Percentiles rank a stretch among this genome's conserved stretches.
Evolutionary conservation across 2,329 filamentous ascomycete species (phyloP).

Genomic region (Microsporum audouinii): DNA sequence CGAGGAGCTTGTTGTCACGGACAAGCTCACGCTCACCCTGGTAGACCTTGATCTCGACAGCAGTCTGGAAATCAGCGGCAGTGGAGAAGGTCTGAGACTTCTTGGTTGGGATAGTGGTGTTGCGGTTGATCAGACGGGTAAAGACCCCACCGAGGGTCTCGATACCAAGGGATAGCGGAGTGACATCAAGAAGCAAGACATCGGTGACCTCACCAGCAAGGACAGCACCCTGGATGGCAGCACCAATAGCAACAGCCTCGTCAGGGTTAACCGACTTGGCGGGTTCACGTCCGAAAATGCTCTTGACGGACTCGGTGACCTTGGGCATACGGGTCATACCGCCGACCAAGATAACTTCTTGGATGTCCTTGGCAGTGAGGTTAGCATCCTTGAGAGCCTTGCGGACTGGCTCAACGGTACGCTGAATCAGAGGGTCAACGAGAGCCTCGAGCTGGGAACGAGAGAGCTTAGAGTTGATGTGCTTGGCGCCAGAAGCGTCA

Average conservation of each 20-base stretch:
- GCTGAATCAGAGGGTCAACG: constrained; percentile 76
- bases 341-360: constrained; percentile 95
- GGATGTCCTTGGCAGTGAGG: constrained; percentile 83
- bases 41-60: constrained; percentile 99
- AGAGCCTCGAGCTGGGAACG: constrained; percentile 87
- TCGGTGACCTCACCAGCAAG: constrained; percentile 95
- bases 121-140: constrained; percentile 95
- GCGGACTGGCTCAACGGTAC: constrained; percentile 82
- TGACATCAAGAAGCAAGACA: constrained; percentile 88
- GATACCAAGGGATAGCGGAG: constrained; percentile 91
- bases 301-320: constrained; percentile 91
- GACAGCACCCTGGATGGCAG: constrained; percentile 92
- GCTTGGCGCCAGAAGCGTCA: constrained; percentile 88
- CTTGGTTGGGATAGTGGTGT: constrained; percentile 98
- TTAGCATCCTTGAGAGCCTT: constrained; percentile 95
- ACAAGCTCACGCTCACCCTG: constrained; percentile 99
- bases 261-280: constrained; percentile 98
- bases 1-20: constrained; percentile 94
- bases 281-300: constrained; percentile 89
- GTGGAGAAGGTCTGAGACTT: constrained; percentile 98
- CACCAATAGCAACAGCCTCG: constrained; percentile 95
- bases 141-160: constrained; percentile 97
- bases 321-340: constrained; percentile 99
- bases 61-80: constrained; percentile 94
- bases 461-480: constrained; percentile 93